Percentiles rank a stretch among this genome's conserved stretches.
These are phyloP conservation scores for Beauveria bassiana DNA, from an alignment of 2,329 filamentous ascomycete genomes.

Conservation along the genomic window DNA sequence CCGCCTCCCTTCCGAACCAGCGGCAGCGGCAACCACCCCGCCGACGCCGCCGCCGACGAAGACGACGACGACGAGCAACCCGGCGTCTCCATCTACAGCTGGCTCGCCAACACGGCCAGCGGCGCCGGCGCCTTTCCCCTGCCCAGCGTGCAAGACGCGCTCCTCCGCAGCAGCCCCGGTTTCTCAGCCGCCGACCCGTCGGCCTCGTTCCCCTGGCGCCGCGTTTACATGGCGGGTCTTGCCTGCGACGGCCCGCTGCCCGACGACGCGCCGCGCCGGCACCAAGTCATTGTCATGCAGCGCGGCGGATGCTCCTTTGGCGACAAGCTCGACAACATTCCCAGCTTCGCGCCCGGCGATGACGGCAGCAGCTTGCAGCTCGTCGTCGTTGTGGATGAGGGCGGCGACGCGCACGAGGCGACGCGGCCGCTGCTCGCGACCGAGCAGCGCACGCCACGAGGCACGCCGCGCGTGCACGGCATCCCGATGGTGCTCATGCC, in stretches of 20 bases:
- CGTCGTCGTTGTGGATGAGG: slow-evolving; percentile 62
- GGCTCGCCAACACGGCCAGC: slow-evolving; percentile 45
- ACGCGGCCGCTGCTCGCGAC: slow-evolving; percentile 66
- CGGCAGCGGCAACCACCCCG: slow-evolving; percentile 16
- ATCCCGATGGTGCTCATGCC: slow-evolving; percentile 80
- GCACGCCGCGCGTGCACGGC: slow-evolving; percentile 60
- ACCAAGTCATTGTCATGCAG: slow-evolving; percentile 75
- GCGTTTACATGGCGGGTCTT: slow-evolving; percentile 62
- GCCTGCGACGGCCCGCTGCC: slow-evolving; percentile 55
- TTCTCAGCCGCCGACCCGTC: slow-evolving; percentile 30
- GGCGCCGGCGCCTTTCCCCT: slow-evolving; percentile 59
- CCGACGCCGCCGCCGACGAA: slow-evolving; percentile 16
- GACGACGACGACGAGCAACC: slow-evolving; percentile 21
- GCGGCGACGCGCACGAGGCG: slow-evolving; percentile 29
- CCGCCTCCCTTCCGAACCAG: slow-evolving; percentile 16
- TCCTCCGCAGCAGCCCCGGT: slow-evolving; percentile 33
- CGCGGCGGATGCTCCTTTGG: slow-evolving; percentile 81
- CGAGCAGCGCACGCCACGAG: slow-evolving; percentile 61
- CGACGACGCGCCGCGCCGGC: slow-evolving; percentile 40
- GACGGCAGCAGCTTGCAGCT: slow-evolving; percentile 51
- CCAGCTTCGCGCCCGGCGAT: slow-evolving; percentile 49
- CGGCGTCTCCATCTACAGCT: slow-evolving; percentile 34
- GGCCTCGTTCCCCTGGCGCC: slow-evolving; percentile 56
- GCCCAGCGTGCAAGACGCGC: slow-evolving; percentile 55
- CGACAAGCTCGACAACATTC: slow-evolving; percentile 78